Conservation (phyloP, 2,329 filamentous ascomycete species). For the Chlorencoelia australis region DNA sequence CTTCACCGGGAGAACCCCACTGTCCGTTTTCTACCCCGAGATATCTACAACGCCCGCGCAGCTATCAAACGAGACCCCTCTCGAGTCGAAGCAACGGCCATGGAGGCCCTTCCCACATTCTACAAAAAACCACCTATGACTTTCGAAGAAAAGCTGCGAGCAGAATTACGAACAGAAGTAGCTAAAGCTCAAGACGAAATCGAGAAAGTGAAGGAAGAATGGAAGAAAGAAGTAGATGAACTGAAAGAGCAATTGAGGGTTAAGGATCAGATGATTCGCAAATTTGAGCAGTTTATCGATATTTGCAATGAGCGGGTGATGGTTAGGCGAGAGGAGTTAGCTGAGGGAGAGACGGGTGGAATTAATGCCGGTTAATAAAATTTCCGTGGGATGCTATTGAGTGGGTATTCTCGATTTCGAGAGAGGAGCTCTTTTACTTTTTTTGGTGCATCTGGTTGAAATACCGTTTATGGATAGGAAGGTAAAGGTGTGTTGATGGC, state of each 20-base stretch:
- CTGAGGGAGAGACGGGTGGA: slow-evolving; percentile 19
- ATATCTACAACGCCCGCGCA: slow-evolving; percentile 58
- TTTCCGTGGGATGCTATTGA: too few relatives aligned
- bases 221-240: slow-evolving; percentile 47
- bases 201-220: slow-evolving; percentile 44
- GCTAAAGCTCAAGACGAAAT: slow-evolving; percentile 47
- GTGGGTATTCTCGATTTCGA: too few relatives aligned
- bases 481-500: too few relatives aligned
- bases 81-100: slow-evolving; percentile 49
- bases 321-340: slow-evolving; percentile 46
- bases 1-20: slow-evolving; percentile 54
- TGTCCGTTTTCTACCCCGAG: slow-evolving; percentile 51
- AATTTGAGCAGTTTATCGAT: slow-evolving; percentile 61
- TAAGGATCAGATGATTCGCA: slow-evolving; percentile 51
- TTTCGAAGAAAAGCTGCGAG: slow-evolving; percentile 52
- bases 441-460: too few relatives aligned
- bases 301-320: slow-evolving; percentile 59
- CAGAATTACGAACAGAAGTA: slow-evolving; percentile 51
- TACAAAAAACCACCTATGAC: slow-evolving; percentile 57
- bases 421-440: too few relatives aligned
- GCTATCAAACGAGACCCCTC: slow-evolving; percentile 56
- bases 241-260: slow-evolving; percentile 51
- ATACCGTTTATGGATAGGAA: too few relatives aligned
- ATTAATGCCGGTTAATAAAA: slow-evolving; percentile 12
- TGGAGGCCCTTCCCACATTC: slow-evolving; percentile 50